Conservation (phyloP, 257 asterid genomes). For the Ballota nigra region DNA sequence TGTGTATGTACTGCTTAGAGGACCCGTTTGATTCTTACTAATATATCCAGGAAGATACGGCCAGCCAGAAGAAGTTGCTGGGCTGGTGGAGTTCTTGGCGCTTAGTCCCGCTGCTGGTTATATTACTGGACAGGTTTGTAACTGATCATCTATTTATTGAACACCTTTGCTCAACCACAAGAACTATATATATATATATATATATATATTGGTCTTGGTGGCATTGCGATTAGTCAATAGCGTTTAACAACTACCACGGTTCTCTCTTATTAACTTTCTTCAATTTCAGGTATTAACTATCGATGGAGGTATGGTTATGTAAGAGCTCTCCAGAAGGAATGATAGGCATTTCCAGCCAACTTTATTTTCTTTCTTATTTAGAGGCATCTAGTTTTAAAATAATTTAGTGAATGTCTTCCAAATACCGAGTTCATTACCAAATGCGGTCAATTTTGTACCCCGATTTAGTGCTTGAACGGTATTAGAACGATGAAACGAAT, state of each 20-base stretch:
- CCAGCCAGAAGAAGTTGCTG: constrained; percentile 62
- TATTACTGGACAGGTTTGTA: constrained; percentile 87
- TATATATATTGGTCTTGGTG: no score
- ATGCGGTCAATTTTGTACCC: constrained; percentile 9
- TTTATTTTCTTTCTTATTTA: not conserved
- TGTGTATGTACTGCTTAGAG: no score
- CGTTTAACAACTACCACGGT: not conserved
- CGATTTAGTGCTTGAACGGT: not conserved
- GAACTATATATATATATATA: no score
- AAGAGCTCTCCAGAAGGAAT: constrained; percentile 21
- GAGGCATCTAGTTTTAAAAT: constrained; percentile 13
- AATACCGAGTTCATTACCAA: constrained; percentile 2
- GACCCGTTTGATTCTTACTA: not conserved
- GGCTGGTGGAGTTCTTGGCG: constrained; percentile 55
- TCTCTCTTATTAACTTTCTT: not conserved
- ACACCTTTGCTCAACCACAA: no score
- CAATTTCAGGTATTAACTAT: constrained; percentile 66
- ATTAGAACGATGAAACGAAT: not conserved
- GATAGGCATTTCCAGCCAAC: not conserved
- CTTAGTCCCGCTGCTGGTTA: constrained; percentile 65
- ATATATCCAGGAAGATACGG: constrained; percentile 55
- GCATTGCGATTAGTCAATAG: not conserved
- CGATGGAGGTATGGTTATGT: constrained; percentile 99
- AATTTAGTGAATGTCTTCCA: constrained; percentile 14
- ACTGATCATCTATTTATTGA: not conserved